phyloP scores from a whole-genome alignment of 2,329 filamentous ascomycete genomes.

The Fusarium solani-melongenae region DNA sequence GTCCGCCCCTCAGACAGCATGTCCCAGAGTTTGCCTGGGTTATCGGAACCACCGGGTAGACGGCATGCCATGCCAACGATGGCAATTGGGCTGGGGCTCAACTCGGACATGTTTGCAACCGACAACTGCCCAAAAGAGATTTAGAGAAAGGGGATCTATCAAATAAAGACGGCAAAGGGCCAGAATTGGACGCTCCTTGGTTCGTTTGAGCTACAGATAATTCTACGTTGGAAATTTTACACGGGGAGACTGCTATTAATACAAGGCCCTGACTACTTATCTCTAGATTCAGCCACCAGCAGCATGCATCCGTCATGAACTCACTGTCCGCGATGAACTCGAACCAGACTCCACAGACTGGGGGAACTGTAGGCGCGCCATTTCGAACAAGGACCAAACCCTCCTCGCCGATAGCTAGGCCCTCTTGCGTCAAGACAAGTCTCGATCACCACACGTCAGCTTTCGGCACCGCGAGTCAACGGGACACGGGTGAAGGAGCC shows the following conservation, averaged over 20 bases:
- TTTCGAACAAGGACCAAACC: neutral
- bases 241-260: conserved; percentile 12
- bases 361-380: conserved; percentile 1
- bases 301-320: neutral
- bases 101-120: conserved; percentile 3
- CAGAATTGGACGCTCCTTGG: neutral
- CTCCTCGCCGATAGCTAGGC: neutral
- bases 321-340: conserved; percentile 1
- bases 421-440: neutral
- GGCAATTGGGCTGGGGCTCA: conserved; percentile 38
- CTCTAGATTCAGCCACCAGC: neutral
- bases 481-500: conserved; percentile 12
- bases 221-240: neutral
- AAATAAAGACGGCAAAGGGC: neutral
- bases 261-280: neutral
- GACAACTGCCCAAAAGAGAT: neutral
- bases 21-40: conserved; percentile 44
- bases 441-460: conserved; percentile 1
- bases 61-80: conserved; percentile 46
- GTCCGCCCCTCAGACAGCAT: conserved; percentile 37
- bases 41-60: conserved; percentile 41
- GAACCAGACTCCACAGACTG: neutral
- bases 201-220: neutral
- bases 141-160: neutral
- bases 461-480: neutral